phyloP scores from a whole-genome alignment of 345 rosid species.

The Cochlearia excelsa region DNA sequence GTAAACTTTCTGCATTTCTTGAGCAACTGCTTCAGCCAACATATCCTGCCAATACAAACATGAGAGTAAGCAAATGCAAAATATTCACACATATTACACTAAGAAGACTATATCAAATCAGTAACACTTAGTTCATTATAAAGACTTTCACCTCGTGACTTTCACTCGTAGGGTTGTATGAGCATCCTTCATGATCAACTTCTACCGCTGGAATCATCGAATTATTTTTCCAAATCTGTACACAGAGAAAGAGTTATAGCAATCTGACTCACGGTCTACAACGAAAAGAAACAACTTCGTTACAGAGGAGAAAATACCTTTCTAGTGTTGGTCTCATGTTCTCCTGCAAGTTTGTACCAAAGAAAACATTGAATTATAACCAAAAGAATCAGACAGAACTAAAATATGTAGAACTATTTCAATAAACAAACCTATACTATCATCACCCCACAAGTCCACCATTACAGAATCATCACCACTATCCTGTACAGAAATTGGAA shows the following conservation, averaged over 20 bases:
- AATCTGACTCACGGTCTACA: conserved; percentile 13
- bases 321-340: conserved; percentile 38
- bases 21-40: conserved; percentile 91
- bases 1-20: conserved; percentile 87
- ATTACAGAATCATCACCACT: conserved; percentile 43
- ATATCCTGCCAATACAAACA: conserved; percentile 52
- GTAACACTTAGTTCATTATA: background rate
- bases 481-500: conserved; percentile 35
- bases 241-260: background rate
- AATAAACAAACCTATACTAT: conserved; percentile 56
- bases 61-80: background rate
- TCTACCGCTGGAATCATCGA: conserved; percentile 86
- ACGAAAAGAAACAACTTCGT: background rate
- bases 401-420: background rate
- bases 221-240: conserved; percentile 45
- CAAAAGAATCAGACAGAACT: background rate
- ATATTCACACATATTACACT: background rate
- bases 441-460: conserved; percentile 69
- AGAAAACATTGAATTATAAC: background rate
- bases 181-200: conserved; percentile 90
- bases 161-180: conserved; percentile 75
- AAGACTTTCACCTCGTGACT: conserved; percentile 65
- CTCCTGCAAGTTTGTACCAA: conserved; percentile 41
- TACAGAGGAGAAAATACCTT: conserved; percentile 45
- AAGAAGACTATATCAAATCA: background rate